Percentiles rank a stretch among this genome's conserved stretches.
phyloP scores from a whole-genome alignment of 345 rosid species.

The Brassica carinata region DNA sequence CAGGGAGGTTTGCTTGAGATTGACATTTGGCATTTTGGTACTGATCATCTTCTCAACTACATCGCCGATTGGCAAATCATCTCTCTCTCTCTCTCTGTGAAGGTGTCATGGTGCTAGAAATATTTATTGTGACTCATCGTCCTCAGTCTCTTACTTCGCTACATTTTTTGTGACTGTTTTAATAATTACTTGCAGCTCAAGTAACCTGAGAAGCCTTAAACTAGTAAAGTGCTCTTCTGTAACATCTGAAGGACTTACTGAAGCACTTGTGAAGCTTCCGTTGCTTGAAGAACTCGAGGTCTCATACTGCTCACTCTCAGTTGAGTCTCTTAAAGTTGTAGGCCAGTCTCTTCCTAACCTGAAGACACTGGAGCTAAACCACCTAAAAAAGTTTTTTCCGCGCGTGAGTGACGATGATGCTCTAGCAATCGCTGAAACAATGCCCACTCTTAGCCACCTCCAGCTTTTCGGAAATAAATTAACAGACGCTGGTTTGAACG shows the following conservation, averaged over 20 bases:
- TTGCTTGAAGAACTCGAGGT: background rate
- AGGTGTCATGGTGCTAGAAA: too few relatives aligned
- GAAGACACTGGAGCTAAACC: background rate
- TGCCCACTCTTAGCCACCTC: background rate
- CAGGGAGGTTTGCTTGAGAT: background rate
- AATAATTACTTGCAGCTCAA: background rate
- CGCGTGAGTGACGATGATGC: background rate
- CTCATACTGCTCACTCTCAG: background rate
- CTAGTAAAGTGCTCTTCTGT: background rate
- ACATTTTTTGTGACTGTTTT: too few relatives aligned
- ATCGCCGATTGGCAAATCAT: background rate
- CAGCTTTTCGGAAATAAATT: background rate
- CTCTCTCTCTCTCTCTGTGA: background rate
- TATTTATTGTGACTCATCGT: background rate
- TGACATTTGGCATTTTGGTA: background rate
- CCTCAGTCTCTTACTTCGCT: background rate
- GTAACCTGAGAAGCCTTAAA: background rate
- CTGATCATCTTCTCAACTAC: conserved; percentile 27
- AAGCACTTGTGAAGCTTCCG: background rate
- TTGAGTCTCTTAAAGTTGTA: background rate
- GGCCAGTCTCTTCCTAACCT: background rate
- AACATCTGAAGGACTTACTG: background rate
- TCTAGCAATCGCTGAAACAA: background rate
- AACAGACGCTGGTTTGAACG: background rate
- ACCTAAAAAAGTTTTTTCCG: too few relatives aligned